Percentiles rank a stretch among this genome's conserved stretches.
Conservation (phyloP, 176 grass and related monocot species). For the Eremochloa ophiuroides region DNA sequence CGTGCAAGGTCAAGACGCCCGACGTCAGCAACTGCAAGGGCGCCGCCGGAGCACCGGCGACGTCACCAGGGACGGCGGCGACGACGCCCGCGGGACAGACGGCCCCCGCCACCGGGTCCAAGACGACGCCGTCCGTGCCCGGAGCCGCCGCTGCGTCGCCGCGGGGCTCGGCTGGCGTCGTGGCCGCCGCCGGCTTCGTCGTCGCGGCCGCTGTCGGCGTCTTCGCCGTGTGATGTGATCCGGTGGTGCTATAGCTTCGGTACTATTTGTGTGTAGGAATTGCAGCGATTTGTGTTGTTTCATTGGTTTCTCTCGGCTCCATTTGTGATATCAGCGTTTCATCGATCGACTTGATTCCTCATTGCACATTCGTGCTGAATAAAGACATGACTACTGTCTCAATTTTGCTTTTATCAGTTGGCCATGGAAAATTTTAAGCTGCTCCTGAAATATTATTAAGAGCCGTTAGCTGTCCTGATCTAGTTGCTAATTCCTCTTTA, state of each 20-base stretch:
- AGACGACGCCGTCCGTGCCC: conserved; percentile 16
- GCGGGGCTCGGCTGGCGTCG: background rate
- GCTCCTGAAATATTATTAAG: no score
- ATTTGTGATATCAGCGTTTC: no score
- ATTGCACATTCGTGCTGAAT: no score
- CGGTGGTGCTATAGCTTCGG: background rate
- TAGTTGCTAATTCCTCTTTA: no score
- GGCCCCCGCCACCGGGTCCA: conserved; percentile 27
- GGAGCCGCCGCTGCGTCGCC: background rate
- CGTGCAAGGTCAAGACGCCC: conserved; percentile 68
- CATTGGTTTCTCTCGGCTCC: no score
- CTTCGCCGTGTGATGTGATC: conserved; percentile 11
- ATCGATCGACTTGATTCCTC: no score
- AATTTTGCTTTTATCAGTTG: no score
- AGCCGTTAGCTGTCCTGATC: no score
- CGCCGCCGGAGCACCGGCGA: background rate
- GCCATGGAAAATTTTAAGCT: no score
- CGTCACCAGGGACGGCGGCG: background rate
- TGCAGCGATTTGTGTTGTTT: background rate
- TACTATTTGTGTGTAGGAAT: background rate
- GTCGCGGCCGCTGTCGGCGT: background rate
- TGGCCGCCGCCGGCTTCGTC: background rate
- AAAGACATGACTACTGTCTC: no score
- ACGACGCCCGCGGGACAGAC: background rate
- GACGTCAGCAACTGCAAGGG: conserved; percentile 53